Percentiles rank a stretch among this genome's conserved stretches.
These are phyloP conservation scores for Mesembryanthemum crystallinum DNA, from an alignment of 148 eudicot species.

Conservation along the genomic window DNA sequence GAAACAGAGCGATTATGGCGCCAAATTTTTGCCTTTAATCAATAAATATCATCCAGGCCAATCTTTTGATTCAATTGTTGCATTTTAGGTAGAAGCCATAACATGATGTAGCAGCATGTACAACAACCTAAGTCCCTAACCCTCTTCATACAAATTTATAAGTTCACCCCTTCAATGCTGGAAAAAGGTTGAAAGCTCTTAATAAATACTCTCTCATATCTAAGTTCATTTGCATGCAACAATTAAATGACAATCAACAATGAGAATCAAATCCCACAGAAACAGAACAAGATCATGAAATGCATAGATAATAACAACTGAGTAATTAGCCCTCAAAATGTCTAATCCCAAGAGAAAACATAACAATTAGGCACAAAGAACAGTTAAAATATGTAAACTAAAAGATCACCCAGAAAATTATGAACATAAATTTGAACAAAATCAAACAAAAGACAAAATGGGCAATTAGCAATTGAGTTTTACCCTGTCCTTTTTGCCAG, in stretches of 20 bases:
- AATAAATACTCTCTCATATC: too few relatives aligned
- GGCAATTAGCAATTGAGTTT: constrained; percentile 3
- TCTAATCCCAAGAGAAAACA: neutral
- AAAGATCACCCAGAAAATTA: neutral
- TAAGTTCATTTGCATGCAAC: constrained; percentile 19
- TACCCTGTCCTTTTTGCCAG: constrained; percentile 70
- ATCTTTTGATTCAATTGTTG: too few relatives aligned
- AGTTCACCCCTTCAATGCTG: neutral
- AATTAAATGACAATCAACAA: neutral
- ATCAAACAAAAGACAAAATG: neutral
- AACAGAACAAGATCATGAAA: too few relatives aligned
- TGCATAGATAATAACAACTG: too few relatives aligned
- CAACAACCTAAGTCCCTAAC: too few relatives aligned
- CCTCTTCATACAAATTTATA: neutral
- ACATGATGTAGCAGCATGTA: too few relatives aligned
- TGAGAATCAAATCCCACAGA: neutral
- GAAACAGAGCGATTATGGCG: too few relatives aligned
- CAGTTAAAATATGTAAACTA: neutral
- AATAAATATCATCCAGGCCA: too few relatives aligned
- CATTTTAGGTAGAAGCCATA: too few relatives aligned
- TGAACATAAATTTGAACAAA: neutral
- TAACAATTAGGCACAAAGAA: neutral
- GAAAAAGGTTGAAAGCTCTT: neutral
- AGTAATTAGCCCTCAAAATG: too few relatives aligned
- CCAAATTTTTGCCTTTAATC: too few relatives aligned